Evolutionary conservation across 495 filamentous ascomycete species (phyloP).

Genomic region (Talaromyces stipitatus): DNA sequence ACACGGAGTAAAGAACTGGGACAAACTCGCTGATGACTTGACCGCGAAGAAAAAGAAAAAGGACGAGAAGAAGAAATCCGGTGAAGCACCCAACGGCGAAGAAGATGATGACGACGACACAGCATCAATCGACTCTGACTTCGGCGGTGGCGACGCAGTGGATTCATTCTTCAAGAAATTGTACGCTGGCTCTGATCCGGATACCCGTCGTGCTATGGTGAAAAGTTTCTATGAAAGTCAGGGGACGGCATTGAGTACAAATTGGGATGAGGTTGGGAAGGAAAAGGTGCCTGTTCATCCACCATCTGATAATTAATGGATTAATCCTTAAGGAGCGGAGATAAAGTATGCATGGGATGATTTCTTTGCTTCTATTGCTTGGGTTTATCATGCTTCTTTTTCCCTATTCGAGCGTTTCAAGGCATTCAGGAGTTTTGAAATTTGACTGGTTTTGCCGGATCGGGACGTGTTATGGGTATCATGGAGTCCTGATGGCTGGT

Average conservation of each 20-base stretch:
- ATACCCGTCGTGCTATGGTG: constrained; percentile 89
- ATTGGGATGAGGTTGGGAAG: constrained; percentile 78
- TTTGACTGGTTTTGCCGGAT: not conserved
- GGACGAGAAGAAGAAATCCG: not conserved
- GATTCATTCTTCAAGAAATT: constrained; percentile 89
- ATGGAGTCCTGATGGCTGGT: not conserved
- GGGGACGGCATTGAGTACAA: constrained; percentile 87
- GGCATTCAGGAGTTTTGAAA: not conserved
- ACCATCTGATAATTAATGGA: constrained; percentile 37
- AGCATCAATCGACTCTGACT: constrained; percentile 44
- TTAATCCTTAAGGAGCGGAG: not conserved
- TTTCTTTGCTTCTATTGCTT: not conserved
- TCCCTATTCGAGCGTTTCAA: not conserved
- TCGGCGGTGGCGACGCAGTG: constrained; percentile 63
- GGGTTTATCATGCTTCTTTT: not conserved
- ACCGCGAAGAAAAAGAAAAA: constrained; percentile 37
- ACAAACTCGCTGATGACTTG: constrained; percentile 59
- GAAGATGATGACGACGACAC: constrained; percentile 36
- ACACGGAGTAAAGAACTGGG: constrained; percentile 84
- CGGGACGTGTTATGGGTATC: not conserved
- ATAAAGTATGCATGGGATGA: not conserved
- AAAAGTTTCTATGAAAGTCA: constrained; percentile 94
- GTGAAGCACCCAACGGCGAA: constrained; percentile 14
- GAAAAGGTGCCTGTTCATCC: constrained; percentile 65
- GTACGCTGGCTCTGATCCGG: constrained; percentile 68